Evolutionary conservation across 2,329 filamentous ascomycete species (phyloP), one percentile per base, ranked within the genome.

Genomic region (Penicillium sp.): DNA sequence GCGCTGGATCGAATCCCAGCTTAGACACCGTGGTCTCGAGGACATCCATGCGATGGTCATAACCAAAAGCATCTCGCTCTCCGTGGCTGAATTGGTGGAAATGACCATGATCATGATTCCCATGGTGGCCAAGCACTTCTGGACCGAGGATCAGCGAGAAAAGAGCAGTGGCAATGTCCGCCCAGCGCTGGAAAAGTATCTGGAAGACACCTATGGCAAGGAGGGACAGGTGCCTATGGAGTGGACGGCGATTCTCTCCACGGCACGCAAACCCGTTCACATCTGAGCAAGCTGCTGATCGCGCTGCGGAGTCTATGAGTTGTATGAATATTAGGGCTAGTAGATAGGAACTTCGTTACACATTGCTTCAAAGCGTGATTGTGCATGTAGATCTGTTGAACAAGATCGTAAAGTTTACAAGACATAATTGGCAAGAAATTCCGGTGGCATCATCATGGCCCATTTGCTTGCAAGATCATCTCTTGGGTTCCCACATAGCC

Each of bases 161-260:
- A 41, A 50, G 27, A 33, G 47, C 36, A 36, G 39, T n/a, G 40
- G 43, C 2, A 54, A 59, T 21, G 33, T 57, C 17, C 36, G 40
- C 5, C 43, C 42, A 10, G 58, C 49, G 2, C 23, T 64, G 19
- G 45, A 36, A 42, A 51, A 45, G 30, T 59, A 57, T 25, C 10
- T 61, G 29, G 50, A 57, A 17, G 48, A 49, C 13, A 47, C 28
- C 6, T 62, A 53, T 26, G 57, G 51, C 7, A 47, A 45, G 17
- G 40, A 49, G 21, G 59, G 46, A 7, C 41, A 50, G 3, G 41
- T 63, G 20, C 35, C 42, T 4, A 45, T 57, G 39, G 45, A 55
- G 11, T 59, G 57, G 47, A 41, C 48, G 16, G 62, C 62, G 6
- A 50, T 65, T 39, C 30, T 66, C 28, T 56, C 59, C 2, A 59